A percentile compares a stretch with the other conserved stretches of the same genome.
Evolutionary conservation across 257 asterid species (phyloP).

Genomic region (Plantago ovata): DNA sequence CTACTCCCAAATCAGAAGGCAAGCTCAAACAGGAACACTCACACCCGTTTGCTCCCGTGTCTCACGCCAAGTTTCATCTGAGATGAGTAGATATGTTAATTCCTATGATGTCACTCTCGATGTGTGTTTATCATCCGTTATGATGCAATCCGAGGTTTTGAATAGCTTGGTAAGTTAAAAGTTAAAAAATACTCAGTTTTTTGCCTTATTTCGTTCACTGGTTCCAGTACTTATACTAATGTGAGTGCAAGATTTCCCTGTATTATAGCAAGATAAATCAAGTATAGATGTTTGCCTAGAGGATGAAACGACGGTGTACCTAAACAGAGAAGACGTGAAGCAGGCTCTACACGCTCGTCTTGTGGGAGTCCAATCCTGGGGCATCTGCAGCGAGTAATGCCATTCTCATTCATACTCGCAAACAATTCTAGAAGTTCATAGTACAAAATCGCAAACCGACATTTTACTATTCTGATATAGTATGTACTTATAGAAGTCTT

Average conservation of each 20-base stretch:
- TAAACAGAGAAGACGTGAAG: constrained; percentile 70
- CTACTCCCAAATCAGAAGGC: constrained; percentile 46
- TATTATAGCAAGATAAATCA: constrained; percentile 43
- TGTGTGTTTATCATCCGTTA: constrained; percentile 60
- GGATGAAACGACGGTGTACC: constrained; percentile 49
- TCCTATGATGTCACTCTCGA: constrained; percentile 68
- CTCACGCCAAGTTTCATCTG: constrained; percentile 26
- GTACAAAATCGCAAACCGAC: not conserved
- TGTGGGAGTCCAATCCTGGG: constrained; percentile 53
- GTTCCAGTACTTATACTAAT: not conserved
- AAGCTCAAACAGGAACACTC: constrained; percentile 23
- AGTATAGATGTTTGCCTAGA: constrained; percentile 65
- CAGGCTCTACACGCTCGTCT: constrained; percentile 79
- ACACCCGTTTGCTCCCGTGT: constrained; percentile 38
- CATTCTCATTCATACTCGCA: not conserved
- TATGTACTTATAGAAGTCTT: not conserved
- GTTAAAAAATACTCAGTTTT: not conserved
- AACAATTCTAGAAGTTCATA: not conserved
- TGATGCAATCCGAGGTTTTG: constrained; percentile 45
- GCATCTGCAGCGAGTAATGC: constrained; percentile 63
- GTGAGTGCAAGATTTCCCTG: not conserved
- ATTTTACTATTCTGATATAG: not conserved
- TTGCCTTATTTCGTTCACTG: not conserved
- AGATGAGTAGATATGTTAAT: constrained; percentile 39
- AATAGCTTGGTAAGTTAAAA: constrained; percentile 37